phyloP scores from a whole-genome alignment of 2,329 filamentous ascomycete genomes.

The Pezicula carpinea region DNA sequence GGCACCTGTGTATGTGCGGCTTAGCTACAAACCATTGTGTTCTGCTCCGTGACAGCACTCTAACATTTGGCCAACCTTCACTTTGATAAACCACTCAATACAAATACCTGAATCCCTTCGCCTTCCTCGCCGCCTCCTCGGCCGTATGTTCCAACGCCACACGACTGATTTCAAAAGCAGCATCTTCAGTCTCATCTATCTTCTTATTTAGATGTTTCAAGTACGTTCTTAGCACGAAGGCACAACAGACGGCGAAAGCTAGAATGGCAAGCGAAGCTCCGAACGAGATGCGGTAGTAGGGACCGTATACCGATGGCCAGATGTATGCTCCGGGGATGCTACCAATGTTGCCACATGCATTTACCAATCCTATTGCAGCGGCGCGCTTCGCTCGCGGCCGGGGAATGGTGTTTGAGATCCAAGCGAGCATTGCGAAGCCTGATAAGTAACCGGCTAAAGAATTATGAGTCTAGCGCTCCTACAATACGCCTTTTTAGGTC shows the following conservation, averaged over 20 bases:
- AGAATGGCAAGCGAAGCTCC: slow-evolving; percentile 4
- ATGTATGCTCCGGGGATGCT: slow-evolving; percentile 13
- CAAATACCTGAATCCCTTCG: slow-evolving; percentile 1
- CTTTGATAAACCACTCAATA: neutral
- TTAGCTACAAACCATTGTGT: too few species aligned
- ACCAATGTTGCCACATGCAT: slow-evolving; percentile 9
- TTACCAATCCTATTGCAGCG: slow-evolving; percentile 10
- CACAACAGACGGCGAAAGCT: neutral
- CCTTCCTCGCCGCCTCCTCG: neutral
- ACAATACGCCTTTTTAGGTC: neutral
- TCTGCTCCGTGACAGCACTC: too few species aligned
- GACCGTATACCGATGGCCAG: slow-evolving; percentile 6
- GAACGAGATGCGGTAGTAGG: slow-evolving; percentile 3
- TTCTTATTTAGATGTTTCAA: neutral
- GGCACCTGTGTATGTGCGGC: too few species aligned
- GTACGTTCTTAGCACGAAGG: neutral
- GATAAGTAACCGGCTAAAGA: slow-evolving; percentile 3
- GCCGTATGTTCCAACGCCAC: neutral
- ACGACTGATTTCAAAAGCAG: neutral
- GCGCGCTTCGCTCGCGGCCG: slow-evolving; percentile 8
- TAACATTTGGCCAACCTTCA: too few species aligned
- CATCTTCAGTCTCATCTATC: neutral
- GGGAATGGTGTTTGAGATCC: slow-evolving; percentile 10
- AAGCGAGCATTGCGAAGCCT: slow-evolving; percentile 7
- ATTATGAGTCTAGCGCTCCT: neutral